Base-by-base conservation (phyloP, 2,329 filamentous ascomycete species). In the Cladophialophora psammophila region DNA sequence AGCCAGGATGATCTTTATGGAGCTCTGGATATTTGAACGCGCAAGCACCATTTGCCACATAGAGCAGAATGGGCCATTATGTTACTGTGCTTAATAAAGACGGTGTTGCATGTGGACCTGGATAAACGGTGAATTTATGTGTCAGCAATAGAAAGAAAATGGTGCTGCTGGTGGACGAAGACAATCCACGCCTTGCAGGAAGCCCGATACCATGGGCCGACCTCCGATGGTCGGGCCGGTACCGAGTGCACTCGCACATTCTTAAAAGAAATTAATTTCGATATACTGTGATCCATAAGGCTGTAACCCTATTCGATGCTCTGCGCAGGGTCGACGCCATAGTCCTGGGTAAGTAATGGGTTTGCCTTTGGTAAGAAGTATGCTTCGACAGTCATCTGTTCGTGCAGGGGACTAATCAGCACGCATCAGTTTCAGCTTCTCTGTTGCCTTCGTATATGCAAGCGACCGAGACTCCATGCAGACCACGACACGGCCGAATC, bases 361-460 rank as follows among this genome's bases (percentile, higher is more conserved):
- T n/a, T 26, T 20, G 45, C 18, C 26, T 9, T 50, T 4, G 45
- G 8, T 20, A 9, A n/a, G n/a, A 20, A 20, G 18, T n/a, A 26
- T 6, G 18, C 8, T 42, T 42, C 18, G 40, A 42, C 40, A n/a
- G 18, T 5, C 20, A 50, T 12, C 20, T 26, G 45, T 26, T 10
- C 18, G 45, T 26, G 45, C 9, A 26, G 18, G 26, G 45, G 12
- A 50, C 45, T 50, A 50, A 50, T 26, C 45, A 50, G 2, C 18
- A 20, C 45, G 45, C 45, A 13, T 50, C 8, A 20, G 45, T 31
- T 50, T 50, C 18, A 50, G 45, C 20, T 26, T 1, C 18, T 50
- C 45, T 50, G 18, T 50, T 50, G 45, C 45, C 36, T 50, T 10
- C 45, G 45, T 50, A 50, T 50, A 9, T 50, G 45, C 45, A 50